phyloP scores from a whole-genome alignment of 495 filamentous ascomycete genomes.

The Xylaria nigripes region DNA sequence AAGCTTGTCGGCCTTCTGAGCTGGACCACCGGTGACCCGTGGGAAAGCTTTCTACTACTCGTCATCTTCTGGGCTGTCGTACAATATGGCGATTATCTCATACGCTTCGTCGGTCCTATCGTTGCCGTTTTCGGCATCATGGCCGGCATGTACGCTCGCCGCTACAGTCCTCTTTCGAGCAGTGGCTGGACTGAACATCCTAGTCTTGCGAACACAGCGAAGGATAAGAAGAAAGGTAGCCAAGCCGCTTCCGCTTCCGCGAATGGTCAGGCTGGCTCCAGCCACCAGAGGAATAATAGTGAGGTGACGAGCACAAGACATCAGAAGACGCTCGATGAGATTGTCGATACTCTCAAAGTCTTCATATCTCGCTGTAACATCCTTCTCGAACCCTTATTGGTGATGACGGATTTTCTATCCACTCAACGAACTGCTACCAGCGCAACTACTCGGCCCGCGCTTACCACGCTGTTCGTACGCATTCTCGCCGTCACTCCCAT shows the following conservation, averaged over 20 bases:
- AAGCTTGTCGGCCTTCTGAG: slow-evolving; percentile 73
- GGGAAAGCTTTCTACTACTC: slow-evolving; percentile 91
- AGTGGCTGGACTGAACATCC: slow-evolving; percentile 57
- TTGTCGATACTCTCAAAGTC: slow-evolving; percentile 80
- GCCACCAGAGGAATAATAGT: slow-evolving; percentile 43
- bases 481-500: slow-evolving; percentile 80
- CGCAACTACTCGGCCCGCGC: slow-evolving; percentile 83
- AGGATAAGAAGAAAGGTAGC: slow-evolving; percentile 42
- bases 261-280: slow-evolving; percentile 32
- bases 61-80: slow-evolving; percentile 75
- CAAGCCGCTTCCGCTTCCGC: slow-evolving; percentile 37
- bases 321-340: slow-evolving; percentile 83
- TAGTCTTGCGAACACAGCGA: slow-evolving; percentile 16
- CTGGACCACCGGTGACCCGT: slow-evolving; percentile 89
- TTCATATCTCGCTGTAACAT: slow-evolving; percentile 89
- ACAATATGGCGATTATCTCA: slow-evolving; percentile 74
- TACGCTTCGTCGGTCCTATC: slow-evolving; percentile 74
- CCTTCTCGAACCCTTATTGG: slow-evolving; percentile 76
- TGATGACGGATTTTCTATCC: slow-evolving; percentile 86
- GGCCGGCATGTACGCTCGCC: slow-evolving; percentile 82
- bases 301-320: slow-evolving; percentile 60
- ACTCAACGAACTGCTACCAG: slow-evolving; percentile 86
- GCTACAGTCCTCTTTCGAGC: slow-evolving; percentile 84
- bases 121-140: slow-evolving; percentile 72
- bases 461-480: slow-evolving; percentile 81